Base-by-base conservation (phyloP, 495 filamentous ascomycete genomes). In the Baudoinia panamericana region DNA sequence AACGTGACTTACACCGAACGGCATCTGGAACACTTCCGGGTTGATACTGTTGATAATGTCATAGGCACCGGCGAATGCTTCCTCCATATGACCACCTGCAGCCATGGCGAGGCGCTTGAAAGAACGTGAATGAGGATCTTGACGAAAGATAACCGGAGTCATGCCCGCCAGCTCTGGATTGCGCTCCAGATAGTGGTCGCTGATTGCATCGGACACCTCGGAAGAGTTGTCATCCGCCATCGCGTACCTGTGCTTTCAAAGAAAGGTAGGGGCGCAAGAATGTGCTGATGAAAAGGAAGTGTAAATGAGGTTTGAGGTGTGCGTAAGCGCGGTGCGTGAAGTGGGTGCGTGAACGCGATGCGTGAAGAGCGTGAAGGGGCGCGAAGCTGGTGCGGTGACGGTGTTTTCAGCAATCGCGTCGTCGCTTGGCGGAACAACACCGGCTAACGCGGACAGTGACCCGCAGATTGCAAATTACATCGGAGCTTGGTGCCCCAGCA, bases 1-100 rank as follows among this genome's bases (percentile, higher is more conserved):
- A 17, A 15, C 1, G 15, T 22, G n/a, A 32, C 40, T 28, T 30
- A 45, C 41, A 32, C 33, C 33, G 19, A 16, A 28, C 16, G 4
- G 1, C 6, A 38, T 5, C 32, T 21, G 11, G 23, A 36, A 37
- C 19, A 22, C 5, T 9, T 45, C 33, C 13, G 43, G 27, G 21
- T 43, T 43, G 21, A 43, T 8, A 22, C 12, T 15, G 13, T 12
- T n/a, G 15, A 43, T 24, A 11, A 17, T 6, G 5, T 32, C 18
- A 19, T 8, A 4, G 6, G 39, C 39, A 26, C 36, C 36, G 5
- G 15, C 11, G 21, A 17, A 39, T 13, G 36, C 36, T 30, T 39
- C 36, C 9, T 39, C 23, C 8, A 39, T 13, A 12, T 39, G 15
- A 5, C 5, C 21, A 3, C 7, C 8, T 11, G 10, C 35, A 3